Evolutionary conservation across 2,329 filamentous ascomycete species (phyloP).

Genomic region (Apiospora pterosperma): DNA sequence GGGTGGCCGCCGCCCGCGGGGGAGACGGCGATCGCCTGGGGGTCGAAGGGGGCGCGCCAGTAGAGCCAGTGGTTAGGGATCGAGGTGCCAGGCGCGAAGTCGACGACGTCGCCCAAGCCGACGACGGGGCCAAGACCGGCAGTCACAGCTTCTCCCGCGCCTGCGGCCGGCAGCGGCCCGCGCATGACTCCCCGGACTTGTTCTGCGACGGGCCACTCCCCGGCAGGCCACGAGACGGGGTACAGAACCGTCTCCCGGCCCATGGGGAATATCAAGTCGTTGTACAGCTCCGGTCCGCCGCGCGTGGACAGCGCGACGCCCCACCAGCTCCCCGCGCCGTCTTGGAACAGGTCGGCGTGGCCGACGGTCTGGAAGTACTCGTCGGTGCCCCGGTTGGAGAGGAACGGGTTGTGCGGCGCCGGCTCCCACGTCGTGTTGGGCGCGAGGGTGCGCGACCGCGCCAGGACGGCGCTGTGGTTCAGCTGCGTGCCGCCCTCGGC

Average conservation of each 20-base stretch:
- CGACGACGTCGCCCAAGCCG: slow-evolving; percentile 6
- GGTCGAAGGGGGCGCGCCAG: slow-evolving; percentile 21
- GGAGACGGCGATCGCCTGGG: slow-evolving; percentile 13
- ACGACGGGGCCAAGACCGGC: slow-evolving; percentile 21
- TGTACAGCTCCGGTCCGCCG: slow-evolving; percentile 30
- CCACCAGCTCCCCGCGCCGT: slow-evolving; percentile 42
- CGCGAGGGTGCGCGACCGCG: slow-evolving; percentile 26
- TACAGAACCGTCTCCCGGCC: slow-evolving; percentile 43
- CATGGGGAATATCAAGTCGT: slow-evolving; percentile 40
- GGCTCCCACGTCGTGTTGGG: slow-evolving; percentile 30
- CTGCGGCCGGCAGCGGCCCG: slow-evolving; percentile 34
- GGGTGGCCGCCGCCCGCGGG: slow-evolving; percentile 8
- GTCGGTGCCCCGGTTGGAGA: slow-evolving; percentile 27
- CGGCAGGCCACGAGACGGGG: slow-evolving; percentile 40
- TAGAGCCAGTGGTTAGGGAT: slow-evolving; percentile 21
- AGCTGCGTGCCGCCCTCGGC: slow-evolving; percentile 40
- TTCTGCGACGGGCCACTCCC: slow-evolving; percentile 41
- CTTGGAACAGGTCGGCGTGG: slow-evolving; percentile 30
- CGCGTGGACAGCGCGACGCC: slow-evolving; percentile 32
- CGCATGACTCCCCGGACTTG: slow-evolving; percentile 38
- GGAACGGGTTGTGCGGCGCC: slow-evolving; percentile 30
- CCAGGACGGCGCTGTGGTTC: slow-evolving; percentile 33
- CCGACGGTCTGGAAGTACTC: slow-evolving; percentile 29
- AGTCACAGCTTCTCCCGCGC: slow-evolving; percentile 20
- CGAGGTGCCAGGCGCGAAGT: slow-evolving; percentile 5